Percentiles rank a stretch among this genome's conserved stretches.
Conservation (phyloP, 179 eudicot genomes). For the Pouteria campechiana region DNA sequence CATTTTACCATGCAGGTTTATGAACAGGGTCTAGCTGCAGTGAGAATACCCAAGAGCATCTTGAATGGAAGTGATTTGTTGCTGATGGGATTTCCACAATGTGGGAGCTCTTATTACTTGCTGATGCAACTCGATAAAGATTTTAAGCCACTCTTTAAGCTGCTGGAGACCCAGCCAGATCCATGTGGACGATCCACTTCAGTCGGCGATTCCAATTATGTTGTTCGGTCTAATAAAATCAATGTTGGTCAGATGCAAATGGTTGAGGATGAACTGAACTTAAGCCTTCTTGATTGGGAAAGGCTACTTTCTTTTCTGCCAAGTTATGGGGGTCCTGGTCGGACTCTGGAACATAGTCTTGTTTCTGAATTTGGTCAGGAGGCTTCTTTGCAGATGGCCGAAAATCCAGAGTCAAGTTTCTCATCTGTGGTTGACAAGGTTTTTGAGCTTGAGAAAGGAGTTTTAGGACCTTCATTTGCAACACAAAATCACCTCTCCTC, state of each 20-base stretch:
- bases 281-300: constrained; percentile 59
- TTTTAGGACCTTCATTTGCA: constrained; percentile 27
- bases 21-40: constrained; percentile 61
- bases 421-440: constrained; percentile 79
- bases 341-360: constrained; percentile 34
- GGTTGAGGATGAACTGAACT: constrained; percentile 73
- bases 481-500: constrained; percentile 28
- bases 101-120: constrained; percentile 75
- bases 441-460: constrained; percentile 76
- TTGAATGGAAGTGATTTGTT: constrained; percentile 52
- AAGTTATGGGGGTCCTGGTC: constrained; percentile 19
- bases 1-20: constrained; percentile 46
- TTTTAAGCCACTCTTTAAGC: constrained; percentile 58
- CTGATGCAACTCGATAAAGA: constrained; percentile 82
- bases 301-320: constrained; percentile 34
- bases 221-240: constrained; percentile 45
- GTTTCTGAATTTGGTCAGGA: constrained; percentile 36
- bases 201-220: constrained; percentile 28
- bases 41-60: constrained; percentile 57
- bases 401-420: constrained; percentile 48
- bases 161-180: constrained; percentile 60
- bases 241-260: constrained; percentile 66
- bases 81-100: constrained; percentile 87
- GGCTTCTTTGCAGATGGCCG: constrained; percentile 26
- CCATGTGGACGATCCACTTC: constrained; percentile 38